phyloP scores from a whole-genome alignment of 2,329 filamentous ascomycete genomes.

The Botryotinia calthae region DNA sequence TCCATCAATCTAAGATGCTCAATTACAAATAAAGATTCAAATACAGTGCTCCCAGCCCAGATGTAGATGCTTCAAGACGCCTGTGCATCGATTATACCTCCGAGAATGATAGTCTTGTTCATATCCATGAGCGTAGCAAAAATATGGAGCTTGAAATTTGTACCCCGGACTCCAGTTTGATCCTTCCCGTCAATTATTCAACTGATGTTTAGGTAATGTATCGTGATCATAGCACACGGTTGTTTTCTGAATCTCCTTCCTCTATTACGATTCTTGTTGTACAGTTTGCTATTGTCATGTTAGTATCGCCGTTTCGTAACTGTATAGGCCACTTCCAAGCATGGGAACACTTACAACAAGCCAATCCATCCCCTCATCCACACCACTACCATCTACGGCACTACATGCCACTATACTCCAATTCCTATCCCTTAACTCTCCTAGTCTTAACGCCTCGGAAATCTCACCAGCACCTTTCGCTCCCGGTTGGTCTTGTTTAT shows the following conservation, averaged over 20 bases:
- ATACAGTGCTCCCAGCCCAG: neutral
- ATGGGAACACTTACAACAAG: slow-evolving; percentile 54
- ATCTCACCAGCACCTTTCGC: slow-evolving; percentile 97
- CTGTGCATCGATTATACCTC: neutral
- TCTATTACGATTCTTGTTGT: slow-evolving; percentile 33
- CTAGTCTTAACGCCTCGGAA: slow-evolving; percentile 84
- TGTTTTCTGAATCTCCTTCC: slow-evolving; percentile 12
- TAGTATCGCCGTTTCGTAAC: slow-evolving; percentile 11
- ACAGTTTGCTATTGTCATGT: slow-evolving; percentile 38
- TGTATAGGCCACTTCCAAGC: neutral
- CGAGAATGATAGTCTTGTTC: neutral
- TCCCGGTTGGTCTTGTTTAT: slow-evolving; percentile 98
- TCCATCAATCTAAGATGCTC: slow-evolving; percentile 4
- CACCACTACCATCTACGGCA: slow-evolving; percentile 90
- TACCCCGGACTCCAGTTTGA: slow-evolving; percentile 1
- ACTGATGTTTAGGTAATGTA: slow-evolving; percentile 10
- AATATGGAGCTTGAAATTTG: neutral
- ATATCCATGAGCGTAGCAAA: neutral
- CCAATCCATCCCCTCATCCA: slow-evolving; percentile 99
- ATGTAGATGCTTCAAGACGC: neutral
- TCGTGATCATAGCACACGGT: slow-evolving; percentile 27
- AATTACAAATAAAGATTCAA: slow-evolving; percentile 10
- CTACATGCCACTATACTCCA: slow-evolving; percentile 99
- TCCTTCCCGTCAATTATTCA: slow-evolving; percentile 12
- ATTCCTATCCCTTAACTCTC: slow-evolving; percentile 91